Evolutionary conservation across 2,329 filamentous ascomycete genomes (phyloP).

Genomic region (Cercospora zeina): DNA sequence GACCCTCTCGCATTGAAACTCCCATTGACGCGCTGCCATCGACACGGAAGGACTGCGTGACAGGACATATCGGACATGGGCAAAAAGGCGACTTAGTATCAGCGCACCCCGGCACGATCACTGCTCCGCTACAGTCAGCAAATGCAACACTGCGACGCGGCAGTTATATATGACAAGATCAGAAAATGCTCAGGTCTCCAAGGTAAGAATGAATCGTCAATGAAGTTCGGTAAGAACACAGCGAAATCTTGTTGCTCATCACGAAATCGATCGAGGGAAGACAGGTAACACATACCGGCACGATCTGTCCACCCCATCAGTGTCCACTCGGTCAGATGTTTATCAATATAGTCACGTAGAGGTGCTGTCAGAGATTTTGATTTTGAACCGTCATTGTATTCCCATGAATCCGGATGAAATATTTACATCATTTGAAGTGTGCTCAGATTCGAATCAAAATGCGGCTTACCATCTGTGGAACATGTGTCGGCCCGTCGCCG

Average conservation of each 20-base stretch:
- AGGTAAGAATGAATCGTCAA: conserved; percentile 27
- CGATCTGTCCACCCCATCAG: neutral
- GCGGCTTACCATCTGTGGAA: conserved; percentile 17
- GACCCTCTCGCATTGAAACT: too few species aligned
- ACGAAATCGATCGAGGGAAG: conserved; percentile 36
- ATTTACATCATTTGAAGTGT: conserved; percentile 27
- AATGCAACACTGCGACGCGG: neutral
- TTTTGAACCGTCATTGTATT: conserved; percentile 30
- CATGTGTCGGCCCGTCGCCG: neutral
- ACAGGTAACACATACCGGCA: neutral
- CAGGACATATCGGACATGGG: too few species aligned
- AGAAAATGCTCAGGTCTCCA: conserved; percentile 24
- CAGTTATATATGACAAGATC: neutral
- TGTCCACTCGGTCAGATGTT: neutral
- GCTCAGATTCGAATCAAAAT: neutral
- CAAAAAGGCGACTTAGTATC: too few species aligned
- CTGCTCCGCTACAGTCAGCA: neutral
- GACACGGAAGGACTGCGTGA: too few species aligned
- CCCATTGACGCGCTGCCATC: too few species aligned
- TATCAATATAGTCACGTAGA: neutral
- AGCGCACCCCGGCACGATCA: neutral
- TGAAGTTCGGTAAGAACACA: conserved; percentile 62
- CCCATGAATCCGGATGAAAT: conserved; percentile 25
- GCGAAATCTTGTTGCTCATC: conserved; percentile 61
- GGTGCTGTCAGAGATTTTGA: conserved; percentile 34